Base-by-base conservation (phyloP, 495 filamentous ascomycete genomes). In the Penicillium cataractarum region DNA sequence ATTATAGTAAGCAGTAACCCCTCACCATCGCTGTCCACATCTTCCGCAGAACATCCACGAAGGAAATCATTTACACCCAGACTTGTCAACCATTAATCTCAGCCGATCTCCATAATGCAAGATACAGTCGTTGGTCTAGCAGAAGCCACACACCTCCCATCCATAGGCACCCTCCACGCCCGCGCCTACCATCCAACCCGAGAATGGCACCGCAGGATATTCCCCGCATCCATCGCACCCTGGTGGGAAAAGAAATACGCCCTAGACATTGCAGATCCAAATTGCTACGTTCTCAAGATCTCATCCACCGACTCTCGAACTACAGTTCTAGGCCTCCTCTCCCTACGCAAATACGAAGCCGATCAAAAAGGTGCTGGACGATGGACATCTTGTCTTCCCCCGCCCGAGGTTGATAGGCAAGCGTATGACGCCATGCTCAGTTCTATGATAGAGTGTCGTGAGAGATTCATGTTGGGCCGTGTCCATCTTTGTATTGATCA, bases 121-220 rank as follows among this genome's bases (percentile, higher is more conserved):
- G 0, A 50, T 26, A 6, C 13, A 3, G 22, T 29, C 0, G 46
- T 50, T 4, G 46, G 13, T 17, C 12, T 27, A 17, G 46, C 24
- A 50, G 24, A 50, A 4, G 46, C 24, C 3, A 0, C 22, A 50
- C 24, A 50, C 24, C 13, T 50, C 7, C 24, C 46, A 17, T 50
- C 46, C 12, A 50, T 50, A 24, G 24, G 46, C 24, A 50, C 46
- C 24, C 24, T 50, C 15, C 46, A 50, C 24, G 46, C 46, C 13
- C 22, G 46, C 15, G 46, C 46, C 24, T 50, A 17, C 12, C 46
- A 50, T 7, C 26, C 46, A 29, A 50, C 46, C 27, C 13, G 46
- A 29, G 46, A 50, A 15, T 50, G 46, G 46, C 46, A 50, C 46
- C 46, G 46, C 46, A 27, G 46, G 13, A 29, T 50, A 24, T 50